Base-by-base conservation (phyloP, 352 stramenopile genomes). In the Pseudoperonospora humuli region DNA sequence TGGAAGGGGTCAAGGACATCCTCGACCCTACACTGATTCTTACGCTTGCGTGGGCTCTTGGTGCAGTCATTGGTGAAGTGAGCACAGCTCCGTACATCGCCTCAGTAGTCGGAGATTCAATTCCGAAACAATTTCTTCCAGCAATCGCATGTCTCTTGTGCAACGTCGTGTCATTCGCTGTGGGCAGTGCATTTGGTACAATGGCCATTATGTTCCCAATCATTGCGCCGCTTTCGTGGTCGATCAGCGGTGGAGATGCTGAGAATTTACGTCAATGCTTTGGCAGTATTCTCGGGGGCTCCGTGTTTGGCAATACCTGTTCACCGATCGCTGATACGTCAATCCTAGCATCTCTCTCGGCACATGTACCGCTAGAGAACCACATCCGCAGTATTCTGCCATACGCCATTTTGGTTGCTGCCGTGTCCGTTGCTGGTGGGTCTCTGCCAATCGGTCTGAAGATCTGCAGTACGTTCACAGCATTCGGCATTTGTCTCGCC, bases 191-290 rank as follows among this genome's bases (percentile, higher is more conserved):
- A 13, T 96, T 95, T 50, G 84, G 83, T 37, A 96, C 87, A 7
- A 96, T 96, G 83, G 84, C 79, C 35, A 95, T 96, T 49, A 85
- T 96, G 61, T 96, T 96, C 54, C 87, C 87, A 13, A 93, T 96
- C 51, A 86, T 92, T 39, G 75, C 75, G 28, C 81, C 79, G 42
- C 70, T 96, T 7, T 91, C 83, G 39, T 95, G 63, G 64, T 70
- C 73, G 33, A 85, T 95, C 45, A 86, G 69, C 34, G 66, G 73
- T 23, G 76, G 76, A 7, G 84, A 96, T 39, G 44, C 63, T 7
- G 69, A 78, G 13, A 94, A 95, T 49, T 52, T 96, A 34, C 67
- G 85, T 25, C 75, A 89, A 52, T 93, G 77, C 59, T 91, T 96
- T 45, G 84, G 76, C 34, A 84, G 74, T 41, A 91, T 96, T 62